phyloP scores from a whole-genome alignment of 2,329 filamentous ascomycete genomes.

The Exophiala mesophila region DNA sequence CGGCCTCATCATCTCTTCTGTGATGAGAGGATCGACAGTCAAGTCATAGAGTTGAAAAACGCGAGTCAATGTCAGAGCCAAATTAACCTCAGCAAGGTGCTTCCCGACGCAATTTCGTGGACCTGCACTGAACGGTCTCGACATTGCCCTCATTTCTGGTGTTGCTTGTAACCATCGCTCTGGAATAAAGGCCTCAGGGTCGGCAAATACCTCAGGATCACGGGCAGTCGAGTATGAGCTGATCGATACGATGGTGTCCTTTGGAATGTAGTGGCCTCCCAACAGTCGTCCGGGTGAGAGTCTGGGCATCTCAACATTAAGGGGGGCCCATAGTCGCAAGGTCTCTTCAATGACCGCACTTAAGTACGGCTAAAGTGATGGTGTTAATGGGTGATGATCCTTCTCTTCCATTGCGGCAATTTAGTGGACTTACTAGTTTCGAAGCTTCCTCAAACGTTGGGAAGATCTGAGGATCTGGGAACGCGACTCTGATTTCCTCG shows the following conservation, averaged over 20 bases:
- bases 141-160: conserved; percentile 27
- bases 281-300: neutral
- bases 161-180: conserved; percentile 29
- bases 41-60: conserved; percentile 1
- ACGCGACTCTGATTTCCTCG: conserved; percentile 34
- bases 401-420: neutral
- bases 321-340: conserved; percentile 30
- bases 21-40: neutral
- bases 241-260: neutral
- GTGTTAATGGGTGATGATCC: neutral
- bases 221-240: conserved; percentile 14
- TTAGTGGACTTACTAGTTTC: neutral
- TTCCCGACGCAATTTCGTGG: neutral
- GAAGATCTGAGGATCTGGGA: conserved; percentile 36
- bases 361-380: conserved; percentile 31
- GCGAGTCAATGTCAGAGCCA: neutral
- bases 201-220: conserved; percentile 30
- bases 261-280: neutral
- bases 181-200: conserved; percentile 30
- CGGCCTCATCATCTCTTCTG: neutral
- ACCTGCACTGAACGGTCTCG: neutral
- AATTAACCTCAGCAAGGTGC: neutral
- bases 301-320: conserved; percentile 5
- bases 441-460: conserved; percentile 6
- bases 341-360: conserved; percentile 39